Percentiles rank a stretch among this genome's conserved stretches.
Conservation (phyloP, 495 filamentous ascomycete genomes). For the Massariosphaeria phaeospora region DNA sequence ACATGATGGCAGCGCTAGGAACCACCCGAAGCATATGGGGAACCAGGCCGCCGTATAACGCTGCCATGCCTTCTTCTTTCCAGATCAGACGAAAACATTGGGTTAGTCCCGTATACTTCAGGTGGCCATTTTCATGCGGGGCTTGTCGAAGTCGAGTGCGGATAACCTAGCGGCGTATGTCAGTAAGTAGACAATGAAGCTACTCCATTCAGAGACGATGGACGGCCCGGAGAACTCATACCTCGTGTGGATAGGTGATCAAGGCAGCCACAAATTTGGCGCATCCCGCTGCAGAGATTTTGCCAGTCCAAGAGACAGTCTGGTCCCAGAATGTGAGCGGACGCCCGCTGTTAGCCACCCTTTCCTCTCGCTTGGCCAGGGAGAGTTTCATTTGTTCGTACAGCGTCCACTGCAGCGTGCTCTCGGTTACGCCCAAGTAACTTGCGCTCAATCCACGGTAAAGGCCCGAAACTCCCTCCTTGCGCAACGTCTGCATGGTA, state of each 20-base stretch:
- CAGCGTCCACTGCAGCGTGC: conserved; percentile 78
- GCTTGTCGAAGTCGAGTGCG: conserved; percentile 77
- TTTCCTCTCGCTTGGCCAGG: conserved; percentile 55
- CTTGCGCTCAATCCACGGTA: conserved; percentile 85
- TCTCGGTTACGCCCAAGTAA: conserved; percentile 81
- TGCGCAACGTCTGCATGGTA: conserved; percentile 64
- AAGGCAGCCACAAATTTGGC: conserved; percentile 78
- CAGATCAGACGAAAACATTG: conserved; percentile 78
- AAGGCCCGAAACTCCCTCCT: conserved; percentile 71
- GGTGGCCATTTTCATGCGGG: conserved; percentile 62
- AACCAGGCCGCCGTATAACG: conserved; percentile 78
- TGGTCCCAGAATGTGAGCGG: conserved; percentile 58
- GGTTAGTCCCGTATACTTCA: conserved; percentile 76
- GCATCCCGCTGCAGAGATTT: conserved; percentile 67
- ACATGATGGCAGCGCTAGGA: conserved; percentile 85
- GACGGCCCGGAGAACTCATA: conserved; percentile 28
- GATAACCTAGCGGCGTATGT: conserved; percentile 53
- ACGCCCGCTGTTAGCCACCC: conserved; percentile 49
- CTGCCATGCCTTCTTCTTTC: conserved; percentile 77
- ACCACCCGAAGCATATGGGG: conserved; percentile 84
- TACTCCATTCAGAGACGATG: conserved; percentile 1
- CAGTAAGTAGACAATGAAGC: conserved; percentile 3
- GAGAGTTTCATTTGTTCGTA: conserved; percentile 78
- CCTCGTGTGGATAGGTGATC: conserved; percentile 85
- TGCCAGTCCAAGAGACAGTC: conserved; percentile 62